phyloP scores from a whole-genome alignment of 1,139 yeast species.

The Geotrichum phurueaensis region DNA sequence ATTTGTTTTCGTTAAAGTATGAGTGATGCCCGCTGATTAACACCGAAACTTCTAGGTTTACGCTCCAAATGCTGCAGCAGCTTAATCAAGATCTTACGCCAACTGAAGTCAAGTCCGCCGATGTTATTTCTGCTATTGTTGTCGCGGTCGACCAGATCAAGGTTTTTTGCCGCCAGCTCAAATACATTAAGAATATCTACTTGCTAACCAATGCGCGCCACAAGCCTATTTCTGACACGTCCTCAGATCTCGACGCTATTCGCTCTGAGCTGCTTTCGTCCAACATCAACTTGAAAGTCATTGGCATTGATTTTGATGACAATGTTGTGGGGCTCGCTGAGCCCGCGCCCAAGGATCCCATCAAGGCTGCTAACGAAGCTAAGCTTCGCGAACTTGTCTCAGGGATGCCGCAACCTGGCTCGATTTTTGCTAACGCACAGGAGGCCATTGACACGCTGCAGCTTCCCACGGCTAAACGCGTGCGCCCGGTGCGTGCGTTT shows the following conservation, averaged over 20 bases:
- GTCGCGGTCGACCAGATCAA: constrained; percentile 34
- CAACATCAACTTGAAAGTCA: constrained; percentile 24
- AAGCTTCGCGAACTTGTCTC: constrained; percentile 17
- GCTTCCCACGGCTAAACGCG: constrained; percentile 34
- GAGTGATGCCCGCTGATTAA: background rate
- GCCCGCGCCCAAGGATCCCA: constrained; percentile 20
- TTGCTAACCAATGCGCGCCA: constrained; percentile 42
- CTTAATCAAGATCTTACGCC: constrained; percentile 27
- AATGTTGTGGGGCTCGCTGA: constrained; percentile 27
- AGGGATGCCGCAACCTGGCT: constrained; percentile 24
- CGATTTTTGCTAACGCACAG: constrained; percentile 26
- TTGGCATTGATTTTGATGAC: constrained; percentile 36
- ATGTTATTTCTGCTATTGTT: constrained; percentile 31
- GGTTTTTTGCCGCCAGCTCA: constrained; percentile 33
- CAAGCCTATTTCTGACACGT: background rate
- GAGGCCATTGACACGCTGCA: constrained; percentile 22
- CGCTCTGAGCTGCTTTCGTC: constrained; percentile 1
- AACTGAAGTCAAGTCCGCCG: constrained; percentile 30
- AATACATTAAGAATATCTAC: constrained; percentile 39
- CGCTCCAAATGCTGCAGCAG: constrained; percentile 28
- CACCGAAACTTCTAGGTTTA: constrained; percentile 21
- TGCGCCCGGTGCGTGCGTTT: constrained; percentile 39
- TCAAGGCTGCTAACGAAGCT: background rate
- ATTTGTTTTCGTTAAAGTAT: background rate
- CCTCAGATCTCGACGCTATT: constrained; percentile 1